Evolutionary conservation across 1,139 yeast genomes (phyloP), one percentile per base, ranked within the genome.

Genomic region (Geotrichum europaeum): DNA sequence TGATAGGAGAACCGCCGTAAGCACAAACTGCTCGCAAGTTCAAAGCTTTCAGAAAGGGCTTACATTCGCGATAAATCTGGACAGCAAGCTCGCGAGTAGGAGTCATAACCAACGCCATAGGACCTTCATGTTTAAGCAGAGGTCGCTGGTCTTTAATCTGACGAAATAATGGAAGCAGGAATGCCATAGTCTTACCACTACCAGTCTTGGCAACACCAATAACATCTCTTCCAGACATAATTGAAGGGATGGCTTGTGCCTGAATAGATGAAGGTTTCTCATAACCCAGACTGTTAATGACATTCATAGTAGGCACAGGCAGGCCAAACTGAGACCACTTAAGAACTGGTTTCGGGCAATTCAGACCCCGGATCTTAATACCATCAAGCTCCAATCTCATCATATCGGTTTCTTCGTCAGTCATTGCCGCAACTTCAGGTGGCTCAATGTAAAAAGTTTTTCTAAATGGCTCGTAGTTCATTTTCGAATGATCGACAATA

Each of bases 171-270:
- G 99, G 98, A 12, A 95, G 72, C 10, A 91, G 77, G 73, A 89
- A 95, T 1, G 97, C 87, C 68, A 94, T 79, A 0, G 99, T 95
- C 70, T 94, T 94, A 1, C 99, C 99, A 2, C 97, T 89, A 0
- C 99, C 99, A 0, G 99, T 94, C 67, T 91, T 90, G 0, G 99
- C 98, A 40, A 94, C 87, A 6, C 97, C 98, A 58, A 95, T 87
- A 4, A 94, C 83, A 75, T 95, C 98, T 61, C 89, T 75, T 0
- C 99, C 98, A 4, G 87, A 79, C 94, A 94, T 87, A 20, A 91
- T 84, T 0, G 92, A 87, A 0, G 99, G 99, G 20, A 92, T 79
- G 0, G 97, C 92, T 70, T 92, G 97, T 0, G 92, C 80, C 72
- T 95, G 99, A 62, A 95, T 90, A 0, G 97, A 83, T 0, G 97